Conservation (phyloP, 352 stramenopile species). For the Pythium rhizo-oryzae region DNA sequence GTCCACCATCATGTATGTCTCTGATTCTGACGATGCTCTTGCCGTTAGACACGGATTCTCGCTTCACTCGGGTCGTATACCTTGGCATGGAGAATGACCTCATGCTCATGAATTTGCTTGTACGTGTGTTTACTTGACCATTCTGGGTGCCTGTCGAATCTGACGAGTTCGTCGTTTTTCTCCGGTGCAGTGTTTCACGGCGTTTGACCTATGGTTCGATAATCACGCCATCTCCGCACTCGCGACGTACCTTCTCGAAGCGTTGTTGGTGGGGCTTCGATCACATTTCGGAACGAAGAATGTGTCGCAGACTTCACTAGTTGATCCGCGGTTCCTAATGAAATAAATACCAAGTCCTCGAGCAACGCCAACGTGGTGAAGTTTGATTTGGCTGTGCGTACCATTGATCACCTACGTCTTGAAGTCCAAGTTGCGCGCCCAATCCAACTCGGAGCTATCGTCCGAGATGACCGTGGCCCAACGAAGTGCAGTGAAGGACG, state of each 20-base stretch:
- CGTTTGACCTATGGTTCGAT: conserved; percentile 65
- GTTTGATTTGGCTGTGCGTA: neutral
- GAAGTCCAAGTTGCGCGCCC: conserved; percentile 71
- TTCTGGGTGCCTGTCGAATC: neutral
- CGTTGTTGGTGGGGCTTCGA: conserved; percentile 39
- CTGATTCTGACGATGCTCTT: neutral
- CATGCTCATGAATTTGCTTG: conserved; percentile 86
- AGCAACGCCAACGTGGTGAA: neutral
- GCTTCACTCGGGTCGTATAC: conserved; percentile 64
- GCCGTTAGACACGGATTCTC: conserved; percentile 47
- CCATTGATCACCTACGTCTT: conserved; percentile 34
- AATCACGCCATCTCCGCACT: conserved; percentile 69
- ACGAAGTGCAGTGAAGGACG: conserved; percentile 70
- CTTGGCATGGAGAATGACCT: conserved; percentile 87
- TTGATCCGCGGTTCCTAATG: conserved; percentile 75
- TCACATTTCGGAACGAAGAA: conserved; percentile 46
- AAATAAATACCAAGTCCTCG: conserved; percentile 7
- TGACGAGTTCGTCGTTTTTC: neutral
- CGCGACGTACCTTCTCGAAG: conserved; percentile 62
- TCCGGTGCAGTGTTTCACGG: conserved; percentile 59
- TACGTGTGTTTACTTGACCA: conserved; percentile 34
- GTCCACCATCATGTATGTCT: neutral
- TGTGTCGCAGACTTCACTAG: conserved; percentile 55
- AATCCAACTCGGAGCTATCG: conserved; percentile 87
- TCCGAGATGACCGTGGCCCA: conserved; percentile 84